Evolutionary conservation across 805 yeast species (phyloP), one percentile per base, ranked within the genome.

Genomic region (Teunomyces cretensis): DNA sequence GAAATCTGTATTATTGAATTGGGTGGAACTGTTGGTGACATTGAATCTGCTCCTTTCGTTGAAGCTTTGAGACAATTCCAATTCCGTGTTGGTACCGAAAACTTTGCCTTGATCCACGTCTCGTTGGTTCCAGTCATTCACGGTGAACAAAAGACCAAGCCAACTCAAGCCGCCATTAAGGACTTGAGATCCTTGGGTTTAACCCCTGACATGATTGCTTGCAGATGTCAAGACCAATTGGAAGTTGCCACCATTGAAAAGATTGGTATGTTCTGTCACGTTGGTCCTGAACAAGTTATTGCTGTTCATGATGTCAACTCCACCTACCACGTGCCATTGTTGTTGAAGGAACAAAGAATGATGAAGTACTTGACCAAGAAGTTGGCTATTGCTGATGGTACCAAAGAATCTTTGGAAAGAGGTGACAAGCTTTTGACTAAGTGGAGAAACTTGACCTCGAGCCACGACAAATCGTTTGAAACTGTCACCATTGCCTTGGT

Each of bases 1-100:
- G 98, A 94, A 57, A 86, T 94, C 43, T 94, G 99, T 78, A 90
- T 94, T 63, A 84, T 94, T 54, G 99, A 92, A 74, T 79, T 94
- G 49, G 99, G 99, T 67, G 99, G 99, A 67, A 94, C 99, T 26
- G 99, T 94, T 48, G 99, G 99, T 64, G 99, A 94, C 66, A 94
- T 94, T 61, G 99, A 94, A 75, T 83, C 92, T 63, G 99, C 98
- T 43, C 99, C 99, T 22, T 94, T 94, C 56, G 97, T 94, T 45
- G 99, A 94, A 75, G 99, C 99, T 19, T 80, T 94, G 52, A 87
- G 99, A 77, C 99, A 94, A 72, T 94, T 94, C 74, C 99, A 94
- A 76, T 94, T 94, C 74, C 83, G 96, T 64, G 98, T 92, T 49
- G 98, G 98, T 14, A 73, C 76, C 46, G 96, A 89, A 54, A 94